These are phyloP conservation scores for Penicillium freii DNA, from an alignment of 2,329 filamentous ascomycete species.

Conservation along the genomic window DNA sequence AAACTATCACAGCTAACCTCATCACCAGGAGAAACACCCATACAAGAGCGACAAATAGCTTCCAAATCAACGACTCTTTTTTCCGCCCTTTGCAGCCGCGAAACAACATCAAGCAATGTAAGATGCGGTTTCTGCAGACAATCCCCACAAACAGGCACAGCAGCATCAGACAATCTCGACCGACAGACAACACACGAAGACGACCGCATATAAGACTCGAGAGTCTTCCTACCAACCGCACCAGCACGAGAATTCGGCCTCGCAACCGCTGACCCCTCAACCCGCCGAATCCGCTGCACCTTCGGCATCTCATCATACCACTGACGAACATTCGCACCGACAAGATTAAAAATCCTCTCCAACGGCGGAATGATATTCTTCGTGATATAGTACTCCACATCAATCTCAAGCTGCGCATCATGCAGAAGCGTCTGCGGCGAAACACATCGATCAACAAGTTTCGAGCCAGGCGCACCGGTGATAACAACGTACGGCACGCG, in stretches of 20 bases:
- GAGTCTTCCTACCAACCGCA: conserved; percentile 60
- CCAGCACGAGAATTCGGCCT: conserved; percentile 9
- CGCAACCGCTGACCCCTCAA: conserved; percentile 46
- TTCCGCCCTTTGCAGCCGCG: conserved; percentile 62
- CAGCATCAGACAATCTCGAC: conserved; percentile 52
- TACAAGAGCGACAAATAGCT: conserved; percentile 75
- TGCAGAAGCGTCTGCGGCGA: conserved; percentile 77
- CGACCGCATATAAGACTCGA: conserved; percentile 91
- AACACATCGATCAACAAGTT: conserved; percentile 86
- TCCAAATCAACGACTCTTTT: conserved; percentile 63
- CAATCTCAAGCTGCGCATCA: conserved; percentile 75
- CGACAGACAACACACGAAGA: conserved; percentile 77
- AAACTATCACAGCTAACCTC: conserved; percentile 83
- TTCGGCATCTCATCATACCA: conserved; percentile 99
- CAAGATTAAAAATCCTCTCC: conserved; percentile 93
- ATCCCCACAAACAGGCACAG: conserved; percentile 43
- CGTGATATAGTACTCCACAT: conserved; percentile 93
- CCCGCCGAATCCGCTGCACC: conserved; percentile 68
- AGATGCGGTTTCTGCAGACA: conserved; percentile 46
- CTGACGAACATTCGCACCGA: conserved; percentile 81
- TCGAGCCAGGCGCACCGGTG: conserved; percentile 78
- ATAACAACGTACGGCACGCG: conserved; percentile 93
- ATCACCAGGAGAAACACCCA: conserved; percentile 69
- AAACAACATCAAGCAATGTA: conserved; percentile 64
- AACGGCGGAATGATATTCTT: conserved; percentile 95